A percentile compares a stretch with the other conserved stretches of the same genome.
These are phyloP conservation scores for Pelargonium australe DNA, from an alignment of 441 rosid species.

Conservation along the genomic window DNA sequence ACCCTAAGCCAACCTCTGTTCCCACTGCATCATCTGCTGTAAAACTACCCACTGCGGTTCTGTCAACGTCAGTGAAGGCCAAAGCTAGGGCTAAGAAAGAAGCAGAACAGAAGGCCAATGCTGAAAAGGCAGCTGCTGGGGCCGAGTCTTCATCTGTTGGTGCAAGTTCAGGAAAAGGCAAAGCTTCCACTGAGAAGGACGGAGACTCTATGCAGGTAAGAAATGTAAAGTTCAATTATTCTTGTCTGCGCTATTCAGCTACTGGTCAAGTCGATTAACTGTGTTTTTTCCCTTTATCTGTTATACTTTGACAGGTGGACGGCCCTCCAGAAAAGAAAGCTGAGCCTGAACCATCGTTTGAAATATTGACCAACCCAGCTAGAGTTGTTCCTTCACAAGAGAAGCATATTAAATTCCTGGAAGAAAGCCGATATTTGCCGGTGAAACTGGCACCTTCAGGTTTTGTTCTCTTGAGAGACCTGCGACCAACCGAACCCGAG, in stretches of 20 bases:
- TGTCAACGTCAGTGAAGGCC: slow-evolving; percentile 89
- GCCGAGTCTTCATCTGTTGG: slow-evolving; percentile 29
- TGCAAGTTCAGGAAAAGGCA: background rate
- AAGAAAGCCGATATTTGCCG: background rate
- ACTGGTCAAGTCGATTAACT: too few relatives aligned
- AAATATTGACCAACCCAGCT: background rate
- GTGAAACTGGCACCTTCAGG: slow-evolving; percentile 2
- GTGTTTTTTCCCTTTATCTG: too few relatives aligned
- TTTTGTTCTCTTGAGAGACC: background rate
- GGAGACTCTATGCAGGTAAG: background rate
- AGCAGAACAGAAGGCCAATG: slow-evolving; percentile 74
- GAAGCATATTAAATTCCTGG: background rate
- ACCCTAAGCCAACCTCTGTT: slow-evolving; percentile 89
- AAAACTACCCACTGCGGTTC: slow-evolving; percentile 84
- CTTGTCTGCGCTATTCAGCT: too few relatives aligned
- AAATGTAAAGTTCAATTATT: too few relatives aligned
- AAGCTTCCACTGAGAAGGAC: background rate
- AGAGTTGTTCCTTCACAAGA: slow-evolving; percentile 1
- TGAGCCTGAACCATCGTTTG: background rate
- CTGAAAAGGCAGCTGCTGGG: slow-evolving; percentile 49
- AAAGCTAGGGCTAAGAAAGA: slow-evolving; percentile 98
- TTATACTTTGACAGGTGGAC: background rate
- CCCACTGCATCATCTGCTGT: slow-evolving; percentile 70
- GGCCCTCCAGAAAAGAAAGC: background rate
- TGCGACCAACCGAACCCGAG: background rate